Evolutionary conservation across 805 yeast species (phyloP).

Genomic region (Saccharomycopsis malanga): DNA sequence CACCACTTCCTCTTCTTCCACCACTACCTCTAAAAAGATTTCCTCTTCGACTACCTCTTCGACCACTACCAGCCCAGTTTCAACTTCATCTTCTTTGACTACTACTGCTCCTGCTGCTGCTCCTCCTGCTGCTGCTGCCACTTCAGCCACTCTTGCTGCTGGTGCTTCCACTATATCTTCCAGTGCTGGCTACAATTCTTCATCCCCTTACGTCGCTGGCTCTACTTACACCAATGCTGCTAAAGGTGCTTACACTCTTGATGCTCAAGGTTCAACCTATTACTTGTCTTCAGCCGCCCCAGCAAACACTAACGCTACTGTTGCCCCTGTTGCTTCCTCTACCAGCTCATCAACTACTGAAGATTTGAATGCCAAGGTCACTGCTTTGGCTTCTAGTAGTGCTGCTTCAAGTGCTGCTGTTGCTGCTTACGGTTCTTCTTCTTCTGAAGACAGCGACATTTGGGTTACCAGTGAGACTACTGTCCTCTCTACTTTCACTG

Average conservation of each 20-base stretch:
- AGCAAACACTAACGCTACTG: neutral
- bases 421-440: slow-evolving; percentile 15
- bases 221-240: slow-evolving; percentile 13
- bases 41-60: slow-evolving; percentile 2
- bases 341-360: too few species aligned
- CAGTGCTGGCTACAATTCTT: neutral
- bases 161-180: slow-evolving; percentile 24
- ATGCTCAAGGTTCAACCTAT: slow-evolving; percentile 7
- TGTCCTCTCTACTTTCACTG: slow-evolving; percentile 11
- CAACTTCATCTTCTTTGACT: slow-evolving; percentile 3
- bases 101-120: neutral
- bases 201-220: slow-evolving; percentile 3
- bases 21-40: slow-evolving; percentile 9
- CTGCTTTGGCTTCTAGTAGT: slow-evolving; percentile 24
- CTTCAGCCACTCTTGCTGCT: slow-evolving; percentile 17
- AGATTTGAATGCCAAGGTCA: slow-evolving; percentile 30
- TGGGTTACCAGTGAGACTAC: slow-evolving; percentile 17
- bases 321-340: slow-evolving; percentile 25
- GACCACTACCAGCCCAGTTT: neutral
- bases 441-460: slow-evolving; percentile 19
- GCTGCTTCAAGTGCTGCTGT: slow-evolving; percentile 7
- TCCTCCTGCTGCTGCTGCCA: neutral
- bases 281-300: neutral
- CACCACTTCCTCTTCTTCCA: slow-evolving; percentile 5
- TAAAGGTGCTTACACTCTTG: slow-evolving; percentile 6